Evolutionary conservation across 768 basidiomycete species (phyloP), one percentile per base, ranked within the genome.

Genomic region (Mycena kentingensis): DNA sequence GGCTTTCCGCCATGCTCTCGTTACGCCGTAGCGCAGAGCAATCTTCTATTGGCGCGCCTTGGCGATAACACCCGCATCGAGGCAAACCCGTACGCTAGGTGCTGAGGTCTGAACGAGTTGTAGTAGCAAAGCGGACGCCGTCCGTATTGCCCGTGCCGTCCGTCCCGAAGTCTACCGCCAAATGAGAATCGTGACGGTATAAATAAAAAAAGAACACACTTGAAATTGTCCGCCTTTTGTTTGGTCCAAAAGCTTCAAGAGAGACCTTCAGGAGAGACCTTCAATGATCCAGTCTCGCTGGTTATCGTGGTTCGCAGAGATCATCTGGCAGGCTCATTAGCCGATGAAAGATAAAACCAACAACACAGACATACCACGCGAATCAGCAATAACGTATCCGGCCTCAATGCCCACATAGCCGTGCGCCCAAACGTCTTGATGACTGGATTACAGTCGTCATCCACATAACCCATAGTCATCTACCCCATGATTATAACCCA

Each of bases 231-330:
- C 43, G 88, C 90, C 60, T 88, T 88, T 70, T 92, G 91, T 66
- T 93, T 97, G 18, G 85, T 93, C 90, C 2, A 91, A 90, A 21
- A 95, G 76, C 69, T 93, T 95, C 60, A 90, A 93, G 48, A 98
- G 73, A 0, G 93, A 95, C 8, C 84, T 82, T 22, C 98, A n/a
- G n/a, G n/a, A 65, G 28, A 98, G 95, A 68, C 98, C 97, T 66
- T 98, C 95, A 16, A 98, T 88, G 57, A 98, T 96, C 94, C 94
- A 97, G 1, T 87, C 84, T 7, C 97, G 76, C 67, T 99, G 97
- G 36, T 87, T 88, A 58, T 90, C 85, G 63, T 98, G 86, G 57
- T 87, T 89, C 12, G 91, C 90, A 61, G 97, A 98, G 27, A 95
- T n/a, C n/a, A n/a, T 87, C 95, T 97, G 62, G 41, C 22, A 7